Evolutionary conservation across 805 yeast species (phyloP).

Genomic region (Metschnikowia matae): DNA sequence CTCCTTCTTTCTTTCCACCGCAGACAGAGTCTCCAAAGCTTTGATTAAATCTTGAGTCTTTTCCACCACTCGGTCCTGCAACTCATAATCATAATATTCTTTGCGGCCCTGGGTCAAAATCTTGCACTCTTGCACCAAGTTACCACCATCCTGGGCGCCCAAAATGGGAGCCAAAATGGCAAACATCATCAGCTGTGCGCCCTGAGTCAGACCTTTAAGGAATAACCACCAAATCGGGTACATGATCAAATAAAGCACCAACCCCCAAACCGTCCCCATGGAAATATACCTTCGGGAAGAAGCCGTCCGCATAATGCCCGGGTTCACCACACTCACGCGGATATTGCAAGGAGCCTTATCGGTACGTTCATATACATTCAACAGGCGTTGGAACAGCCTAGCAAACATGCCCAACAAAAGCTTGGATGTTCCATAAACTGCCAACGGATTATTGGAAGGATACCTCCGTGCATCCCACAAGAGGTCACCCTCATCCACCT

Average conservation of each 20-base stretch:
- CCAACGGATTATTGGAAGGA: constrained; percentile 63
- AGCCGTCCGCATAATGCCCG: constrained; percentile 89
- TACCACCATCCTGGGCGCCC: constrained; percentile 57
- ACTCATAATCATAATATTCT: constrained; percentile 59
- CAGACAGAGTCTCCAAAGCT: constrained; percentile 65
- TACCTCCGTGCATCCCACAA: constrained; percentile 59
- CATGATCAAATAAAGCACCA: constrained; percentile 56
- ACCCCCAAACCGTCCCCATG: constrained; percentile 65
- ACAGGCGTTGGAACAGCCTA: constrained; percentile 68
- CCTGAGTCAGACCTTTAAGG: constrained; percentile 70
- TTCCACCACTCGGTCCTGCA: constrained; percentile 59
- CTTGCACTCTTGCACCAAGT: constrained; percentile 69
- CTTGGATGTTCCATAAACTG: constrained; percentile 78
- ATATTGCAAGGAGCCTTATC: constrained; percentile 71
- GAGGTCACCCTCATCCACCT: constrained; percentile 58
- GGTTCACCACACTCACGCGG: constrained; percentile 73
- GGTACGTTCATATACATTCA: constrained; percentile 56
- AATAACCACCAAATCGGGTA: constrained; percentile 85
- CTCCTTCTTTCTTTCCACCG: constrained; percentile 53
- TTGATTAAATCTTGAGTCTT: constrained; percentile 57
- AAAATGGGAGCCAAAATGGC: constrained; percentile 72
- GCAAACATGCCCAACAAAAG: constrained; percentile 70
- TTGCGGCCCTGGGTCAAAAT: constrained; percentile 49
- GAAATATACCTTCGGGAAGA: constrained; percentile 75
- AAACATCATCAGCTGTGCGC: constrained; percentile 72